Evolutionary conservation across 2,329 filamentous ascomycete genomes (phyloP).

Genomic region (Ceratocystis diversiconidia): DNA sequence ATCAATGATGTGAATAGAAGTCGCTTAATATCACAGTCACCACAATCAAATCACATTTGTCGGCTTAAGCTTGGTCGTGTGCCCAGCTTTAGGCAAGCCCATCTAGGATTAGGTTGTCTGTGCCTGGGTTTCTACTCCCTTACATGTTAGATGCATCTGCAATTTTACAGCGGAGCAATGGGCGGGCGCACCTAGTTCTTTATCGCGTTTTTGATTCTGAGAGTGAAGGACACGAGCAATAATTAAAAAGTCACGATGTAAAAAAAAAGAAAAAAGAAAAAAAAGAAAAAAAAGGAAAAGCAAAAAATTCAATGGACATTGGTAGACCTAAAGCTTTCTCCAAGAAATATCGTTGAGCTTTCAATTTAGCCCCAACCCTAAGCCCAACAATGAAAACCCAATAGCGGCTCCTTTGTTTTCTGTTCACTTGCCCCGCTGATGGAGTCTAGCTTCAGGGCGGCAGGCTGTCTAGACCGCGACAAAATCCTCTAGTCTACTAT

Average conservation of each 20-base stretch:
- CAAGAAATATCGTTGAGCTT: no score
- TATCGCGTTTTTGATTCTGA: no score
- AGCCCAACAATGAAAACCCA: background rate
- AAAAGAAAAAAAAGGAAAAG: no score
- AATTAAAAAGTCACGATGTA: no score
- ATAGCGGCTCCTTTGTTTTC: background rate
- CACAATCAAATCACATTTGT: background rate
- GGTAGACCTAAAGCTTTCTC: no score
- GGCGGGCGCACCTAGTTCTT: no score
- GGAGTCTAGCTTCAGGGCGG: background rate
- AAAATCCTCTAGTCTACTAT: background rate
- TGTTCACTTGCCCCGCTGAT: background rate
- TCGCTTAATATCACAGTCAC: background rate
- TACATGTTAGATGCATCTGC: background rate
- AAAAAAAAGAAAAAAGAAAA: no score
- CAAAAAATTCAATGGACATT: no score
- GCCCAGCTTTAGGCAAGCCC: background rate
- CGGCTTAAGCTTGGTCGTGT: background rate
- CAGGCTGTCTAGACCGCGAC: background rate
- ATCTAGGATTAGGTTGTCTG: background rate
- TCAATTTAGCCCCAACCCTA: no score
- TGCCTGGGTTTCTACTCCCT: background rate
- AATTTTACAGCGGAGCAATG: no score
- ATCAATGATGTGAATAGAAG: background rate
- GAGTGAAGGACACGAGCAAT: no score